These are phyloP conservation scores for Suillus paluster DNA, from an alignment of 768 basidiomycete genomes.

Conservation along the genomic window DNA sequence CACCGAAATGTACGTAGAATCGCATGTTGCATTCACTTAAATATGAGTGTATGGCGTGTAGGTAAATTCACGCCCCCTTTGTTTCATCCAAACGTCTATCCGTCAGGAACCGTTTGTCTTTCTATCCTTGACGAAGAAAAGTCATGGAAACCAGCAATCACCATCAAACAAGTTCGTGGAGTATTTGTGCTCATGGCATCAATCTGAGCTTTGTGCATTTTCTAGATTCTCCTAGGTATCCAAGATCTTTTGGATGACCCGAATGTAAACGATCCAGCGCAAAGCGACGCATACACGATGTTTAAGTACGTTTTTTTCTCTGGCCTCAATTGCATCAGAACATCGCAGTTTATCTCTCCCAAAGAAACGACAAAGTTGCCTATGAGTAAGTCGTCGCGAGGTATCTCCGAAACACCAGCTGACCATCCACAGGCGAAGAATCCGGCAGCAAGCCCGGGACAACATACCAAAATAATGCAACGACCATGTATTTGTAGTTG, in stretches of 20 bases:
- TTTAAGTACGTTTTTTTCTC: conserved; percentile 78
- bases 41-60: conserved; percentile 36
- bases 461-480: conserved; percentile 76
- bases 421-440: conserved; percentile 61
- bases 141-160: conserved; percentile 98
- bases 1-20: conserved; percentile 78
- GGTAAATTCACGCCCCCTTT: conserved; percentile 97
- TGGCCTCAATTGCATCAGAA: neutral
- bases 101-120: conserved; percentile 96
- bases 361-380: conserved; percentile 89
- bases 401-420: neutral
- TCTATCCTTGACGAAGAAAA: conserved; percentile 99
- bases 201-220: neutral
- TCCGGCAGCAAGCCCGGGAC: conserved; percentile 87
- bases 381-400: conserved; percentile 74
- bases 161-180: conserved; percentile 89
- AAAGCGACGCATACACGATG: conserved; percentile 98
- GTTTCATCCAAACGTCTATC: conserved; percentile 99
- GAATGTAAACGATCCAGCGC: conserved; percentile 96
- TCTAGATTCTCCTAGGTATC: conserved; percentile 90
- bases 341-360: conserved; percentile 13
- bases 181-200: neutral
- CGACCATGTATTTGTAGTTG: neutral
- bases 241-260: conserved; percentile 96
- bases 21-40: conserved; percentile 2